Evolutionary conservation across 208 protist species (phyloP), one percentile per base, ranked within the genome.

Genomic region (Acanthamoeba triangularis): DNA sequence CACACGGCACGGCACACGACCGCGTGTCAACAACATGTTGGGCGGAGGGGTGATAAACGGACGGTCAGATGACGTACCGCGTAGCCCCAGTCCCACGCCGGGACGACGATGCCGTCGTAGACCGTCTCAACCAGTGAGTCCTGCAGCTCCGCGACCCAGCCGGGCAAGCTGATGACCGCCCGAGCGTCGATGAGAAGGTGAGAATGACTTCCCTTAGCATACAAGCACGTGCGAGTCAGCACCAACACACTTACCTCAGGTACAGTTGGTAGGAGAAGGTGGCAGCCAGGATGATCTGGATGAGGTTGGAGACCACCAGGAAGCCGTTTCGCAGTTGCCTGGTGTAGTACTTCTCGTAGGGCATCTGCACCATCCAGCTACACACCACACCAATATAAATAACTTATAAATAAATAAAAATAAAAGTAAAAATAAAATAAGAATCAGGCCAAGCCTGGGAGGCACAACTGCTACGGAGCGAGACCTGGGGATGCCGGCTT

Each of bases 341-440:
- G 1, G 33, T n/a, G 33, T 82, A 82, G 74, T 52, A 82, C 74
- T 82, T 82, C 37, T 82, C 41, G 74, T 82, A 82, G 23, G 74
- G 74, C 74, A 41, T 52, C 41, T 41, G 41, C 33, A 41, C 37
- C 74, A 82, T 82, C 74, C 74, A 82, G 33, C 74, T 82, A 11
- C 52, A 20, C 52, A 52, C 49, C 7, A 52, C 7, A 52, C n/a
- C n/a, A n/a, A n/a, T n/a, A n/a, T n/a, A n/a, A n/a, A n/a, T n/a
- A n/a, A n/a, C n/a, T n/a, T n/a, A 23, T 37, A 74, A 3, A 35
- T 37, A 23, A 74, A 35, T 4, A 74, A 74, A 74, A 35, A 74
- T 37, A 13, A n/a, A n/a, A n/a, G n/a, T n/a, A 74, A 35, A 74
- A 74, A 74, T 37, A 35, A 37, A 23, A 35, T 37, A 74, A 37